Percentiles rank a stretch among this genome's conserved stretches.
phyloP scores from a whole-genome alignment of 306 rosid genomes.

The Biancaea sappan region DNA sequence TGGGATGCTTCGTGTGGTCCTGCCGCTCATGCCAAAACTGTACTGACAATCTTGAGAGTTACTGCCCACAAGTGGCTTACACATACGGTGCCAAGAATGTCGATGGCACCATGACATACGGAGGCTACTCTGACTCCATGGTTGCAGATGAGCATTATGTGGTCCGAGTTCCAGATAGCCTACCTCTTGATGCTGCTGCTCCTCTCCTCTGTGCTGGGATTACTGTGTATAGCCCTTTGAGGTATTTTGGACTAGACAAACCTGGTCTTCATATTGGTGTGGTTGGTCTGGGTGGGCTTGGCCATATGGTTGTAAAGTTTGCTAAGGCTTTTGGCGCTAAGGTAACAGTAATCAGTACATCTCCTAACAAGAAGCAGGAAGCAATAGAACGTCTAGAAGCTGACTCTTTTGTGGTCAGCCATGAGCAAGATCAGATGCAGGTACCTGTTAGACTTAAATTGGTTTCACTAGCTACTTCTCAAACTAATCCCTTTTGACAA shows the following conservation, averaged over 20 bases:
- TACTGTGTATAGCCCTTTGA: conserved; percentile 45
- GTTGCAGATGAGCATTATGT: conserved; percentile 36
- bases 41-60: conserved; percentile 10
- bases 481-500: too few relatives aligned
- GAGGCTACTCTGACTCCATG: too few relatives aligned
- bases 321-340: too few relatives aligned
- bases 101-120: conserved; percentile 25
- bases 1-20: conserved; percentile 29
- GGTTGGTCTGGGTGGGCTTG: too few relatives aligned
- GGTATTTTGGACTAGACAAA: conserved; percentile 33
- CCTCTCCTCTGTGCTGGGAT: too few relatives aligned
- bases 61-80: conserved; percentile 15
- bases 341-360: conserved; percentile 43
- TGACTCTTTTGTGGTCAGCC: conserved; percentile 35
- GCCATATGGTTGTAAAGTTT: too few relatives aligned
- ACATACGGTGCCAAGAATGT: not conserved
- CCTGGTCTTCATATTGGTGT: conserved; percentile 33
- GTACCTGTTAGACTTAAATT: not conserved
- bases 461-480: too few relatives aligned
- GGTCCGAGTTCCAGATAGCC: conserved; percentile 22
- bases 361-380: conserved; percentile 37
- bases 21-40: conserved; percentile 29
- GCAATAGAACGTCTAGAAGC: conserved; percentile 38
- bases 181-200: conserved; percentile 38
- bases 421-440: conserved; percentile 40